These are phyloP conservation scores for Lecanicillium sp. DNA, from an alignment of 2,329 filamentous ascomycete genomes.

Conservation along the genomic window DNA sequence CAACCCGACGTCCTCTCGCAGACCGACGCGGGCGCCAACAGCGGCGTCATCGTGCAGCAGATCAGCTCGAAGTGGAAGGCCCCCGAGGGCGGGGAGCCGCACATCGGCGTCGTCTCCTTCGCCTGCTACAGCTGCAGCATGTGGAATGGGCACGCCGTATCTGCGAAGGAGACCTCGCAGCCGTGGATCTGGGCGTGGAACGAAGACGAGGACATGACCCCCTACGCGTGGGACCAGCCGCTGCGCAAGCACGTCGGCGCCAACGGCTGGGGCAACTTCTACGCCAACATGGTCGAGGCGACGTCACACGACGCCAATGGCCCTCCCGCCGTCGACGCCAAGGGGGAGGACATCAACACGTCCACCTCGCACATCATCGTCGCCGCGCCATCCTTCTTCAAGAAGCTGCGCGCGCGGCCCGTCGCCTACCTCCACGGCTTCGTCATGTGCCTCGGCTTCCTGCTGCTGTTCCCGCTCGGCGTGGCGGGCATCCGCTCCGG, in stretches of 20 bases:
- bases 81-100: background rate
- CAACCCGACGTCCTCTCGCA: conserved; percentile 1
- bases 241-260: conserved; percentile 11
- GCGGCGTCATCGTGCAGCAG: conserved; percentile 10
- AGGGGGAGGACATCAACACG: background rate
- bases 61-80: conserved; percentile 7
- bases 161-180: conserved; percentile 8
- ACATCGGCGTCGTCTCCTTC: background rate
- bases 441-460: conserved; percentile 11
- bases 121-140: conserved; percentile 11
- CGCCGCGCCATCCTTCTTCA: background rate
- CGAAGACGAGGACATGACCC: conserved; percentile 10
- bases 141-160: conserved; percentile 9
- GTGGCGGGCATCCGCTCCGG: conserved; percentile 14
- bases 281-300: conserved; percentile 9
- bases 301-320: conserved; percentile 6
- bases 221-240: conserved; percentile 7
- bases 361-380: background rate
- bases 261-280: conserved; percentile 13
- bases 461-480: conserved; percentile 11
- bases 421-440: conserved; percentile 11
- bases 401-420: background rate
- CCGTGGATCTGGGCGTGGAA: conserved; percentile 12
- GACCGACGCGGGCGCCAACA: background rate
- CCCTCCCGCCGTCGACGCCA: background rate